phyloP scores from a whole-genome alignment of 352 stramenopile genomes.

The Plasmopara muralis region DNA sequence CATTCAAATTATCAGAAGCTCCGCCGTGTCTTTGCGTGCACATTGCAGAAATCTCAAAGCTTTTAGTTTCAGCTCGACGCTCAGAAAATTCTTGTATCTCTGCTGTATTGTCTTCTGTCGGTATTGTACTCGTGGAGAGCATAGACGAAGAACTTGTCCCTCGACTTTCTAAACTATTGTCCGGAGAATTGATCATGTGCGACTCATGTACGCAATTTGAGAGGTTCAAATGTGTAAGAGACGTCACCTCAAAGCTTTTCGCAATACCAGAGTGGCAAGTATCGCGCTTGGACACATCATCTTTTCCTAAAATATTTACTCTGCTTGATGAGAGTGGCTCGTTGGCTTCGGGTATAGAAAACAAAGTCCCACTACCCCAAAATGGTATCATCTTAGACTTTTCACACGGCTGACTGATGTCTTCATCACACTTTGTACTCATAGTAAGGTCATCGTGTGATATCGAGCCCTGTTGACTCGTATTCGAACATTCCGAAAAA shows the following conservation, averaged over 20 bases:
- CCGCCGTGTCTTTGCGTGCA: slow-evolving; percentile 1
- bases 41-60: neutral
- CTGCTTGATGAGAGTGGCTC: slow-evolving; percentile 8
- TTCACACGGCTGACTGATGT: neutral
- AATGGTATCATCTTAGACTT: slow-evolving; percentile 1
- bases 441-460: neutral
- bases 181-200: neutral
- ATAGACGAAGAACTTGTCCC: slow-evolving; percentile 5
- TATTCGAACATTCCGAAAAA: slow-evolving; percentile 1
- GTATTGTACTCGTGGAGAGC: neutral
- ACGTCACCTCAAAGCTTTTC: neutral
- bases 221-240: neutral
- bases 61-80: slow-evolving; percentile 4
- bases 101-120: neutral
- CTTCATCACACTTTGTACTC: neutral
- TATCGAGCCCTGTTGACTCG: neutral
- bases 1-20: neutral
- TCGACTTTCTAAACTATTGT: slow-evolving; percentile 16
- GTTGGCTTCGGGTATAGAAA: slow-evolving; percentile 18
- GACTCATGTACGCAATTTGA: neutral
- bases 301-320: slow-evolving; percentile 1
- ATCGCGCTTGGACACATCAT: neutral
- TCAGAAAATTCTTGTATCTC: slow-evolving; percentile 3
- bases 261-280: neutral
- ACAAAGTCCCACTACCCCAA: slow-evolving; percentile 9